Conservation (phyloP, 805 yeast genomes). For the Schwanniomyces pseudopolymorphus region DNA sequence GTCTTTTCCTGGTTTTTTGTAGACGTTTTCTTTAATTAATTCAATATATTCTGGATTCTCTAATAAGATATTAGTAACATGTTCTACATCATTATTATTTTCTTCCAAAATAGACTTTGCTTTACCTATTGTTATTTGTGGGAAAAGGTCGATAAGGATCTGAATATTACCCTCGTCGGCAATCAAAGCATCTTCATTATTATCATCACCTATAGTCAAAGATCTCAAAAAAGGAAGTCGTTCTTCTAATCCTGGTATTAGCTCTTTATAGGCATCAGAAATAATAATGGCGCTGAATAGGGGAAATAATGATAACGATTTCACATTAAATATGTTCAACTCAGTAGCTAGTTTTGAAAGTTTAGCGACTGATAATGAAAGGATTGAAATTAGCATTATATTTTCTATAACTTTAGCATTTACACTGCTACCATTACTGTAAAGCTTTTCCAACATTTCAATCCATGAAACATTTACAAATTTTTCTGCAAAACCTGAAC, state of each 20-base stretch:
- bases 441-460: constrained; percentile 55
- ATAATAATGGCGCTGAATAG: constrained; percentile 54
- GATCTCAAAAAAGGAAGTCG: constrained; percentile 47
- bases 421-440: constrained; percentile 55
- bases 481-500: constrained; percentile 46
- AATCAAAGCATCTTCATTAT: not conserved
- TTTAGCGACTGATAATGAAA: constrained; percentile 46
- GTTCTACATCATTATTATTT: constrained; percentile 53
- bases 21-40: constrained; percentile 18
- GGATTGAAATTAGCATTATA: constrained; percentile 51
- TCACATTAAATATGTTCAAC: constrained; percentile 43
- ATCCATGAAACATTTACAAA: constrained; percentile 61
- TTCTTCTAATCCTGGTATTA: constrained; percentile 53
- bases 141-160: constrained; percentile 60
- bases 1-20: constrained; percentile 3
- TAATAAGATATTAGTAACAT: constrained; percentile 55
- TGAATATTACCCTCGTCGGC: constrained; percentile 36
- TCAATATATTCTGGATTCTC: constrained; percentile 56
- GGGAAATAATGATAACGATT: constrained; percentile 49
- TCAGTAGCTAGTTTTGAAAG: constrained; percentile 43
- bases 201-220: constrained; percentile 8
- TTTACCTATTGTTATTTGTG: constrained; percentile 51
- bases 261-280: constrained; percentile 44
- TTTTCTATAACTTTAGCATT: constrained; percentile 47
- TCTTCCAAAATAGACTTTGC: constrained; percentile 49